Base-by-base conservation (phyloP, 257 asterid species). In the Jacaranda copaia region DNA sequence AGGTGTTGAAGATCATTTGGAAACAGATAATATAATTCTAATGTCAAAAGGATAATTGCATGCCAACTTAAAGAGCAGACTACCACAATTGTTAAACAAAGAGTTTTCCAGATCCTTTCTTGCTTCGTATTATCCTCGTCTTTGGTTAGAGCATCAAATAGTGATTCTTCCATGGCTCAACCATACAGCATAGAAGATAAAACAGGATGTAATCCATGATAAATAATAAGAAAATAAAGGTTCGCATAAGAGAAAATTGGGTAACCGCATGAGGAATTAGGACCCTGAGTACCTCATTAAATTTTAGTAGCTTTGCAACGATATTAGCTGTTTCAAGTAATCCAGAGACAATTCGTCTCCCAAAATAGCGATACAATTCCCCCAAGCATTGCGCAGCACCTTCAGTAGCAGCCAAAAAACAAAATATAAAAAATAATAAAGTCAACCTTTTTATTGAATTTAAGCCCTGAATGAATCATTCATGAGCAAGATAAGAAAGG, bases 321-420 rank as follows among this genome's bases (percentile, higher is more conserved):
- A 91, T 91, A 35, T 56, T 79, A 77, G 95, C 86, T n/a, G 99
- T 96, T 84, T 93, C 97, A 78, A 89, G 90, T 69, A 96, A 75
- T 55, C 99, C 99, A 67, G 98, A 93, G 70, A 93, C 75, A 81
- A 96, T 93, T 73, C 87, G 81, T 84, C 96, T 85, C 77, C 99
- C 97, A 81, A 96, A 96, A 84, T 79, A 82, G 70, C 80, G 87
- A 80, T 93, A 96, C 81, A 93, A 82, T 86, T 93, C 98, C 71
- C 97, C 99, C 85, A 96, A 88, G 83, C 97, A 96, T 82, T 91
- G 97, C 15, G 96, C 88, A 85, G 92, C 99, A 83, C 98, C 99
- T 96, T 61, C 53, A 78, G 8, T 42, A 68, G 70, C 66, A 77
- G 69, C 81, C 69, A 74, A 52, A 57, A 68, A 60, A 16, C 14